Base-by-base conservation (phyloP, 2,329 filamentous ascomycete species). In the Phaeosphaeriaceae sp. region DNA sequence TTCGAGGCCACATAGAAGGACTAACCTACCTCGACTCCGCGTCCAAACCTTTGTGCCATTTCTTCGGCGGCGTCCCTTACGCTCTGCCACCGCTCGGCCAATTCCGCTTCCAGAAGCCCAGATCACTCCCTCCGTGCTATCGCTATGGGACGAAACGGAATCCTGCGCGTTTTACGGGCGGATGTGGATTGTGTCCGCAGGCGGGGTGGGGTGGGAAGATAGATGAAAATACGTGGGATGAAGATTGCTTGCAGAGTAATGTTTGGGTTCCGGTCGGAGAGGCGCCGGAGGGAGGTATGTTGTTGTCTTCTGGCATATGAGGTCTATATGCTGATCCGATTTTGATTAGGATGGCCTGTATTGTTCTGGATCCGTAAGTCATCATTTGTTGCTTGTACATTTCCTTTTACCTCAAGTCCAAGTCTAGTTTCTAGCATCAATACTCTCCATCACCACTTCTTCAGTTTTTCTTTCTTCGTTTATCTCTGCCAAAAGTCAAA, bases 201-300 rank as follows among this genome's bases (percentile, higher is more conserved):
- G 80, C 82, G 11, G 61, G 58, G 10, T 47, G 56, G 1, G 50
- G 57, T 1, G 60, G 60, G 1, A 67, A 68, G 1, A 70, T 71
- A n/a, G 65, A 46, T 48, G 58, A 40, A 15, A n/a, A 11, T 2
- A 19, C 71, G 4, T 80, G 78, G 69, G 77, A 80, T 49, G 85
- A 88, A 63, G 83, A 87, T 68, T 87, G 85, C 58, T 77, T 86
- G 59, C 83, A 86, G 61, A 74, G 79, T 51, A 87, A 86, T 67
- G 76, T 88, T 5, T 87, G 83, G 79, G 76, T 85, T 41, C 85
- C 85, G 2, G 63, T 71, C 20, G 84, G 80, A 5, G 68, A 78
- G n/a, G 62, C 75, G 19, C 82, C 82, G 6, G 68, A 71, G 33
- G 74, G 65, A 61, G 77, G 74, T 76, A 56, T 20, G 41, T 52